Evolutionary conservation across 108 stramenopile species (phyloP).

Genomic region (Cyclotella cryptica): DNA sequence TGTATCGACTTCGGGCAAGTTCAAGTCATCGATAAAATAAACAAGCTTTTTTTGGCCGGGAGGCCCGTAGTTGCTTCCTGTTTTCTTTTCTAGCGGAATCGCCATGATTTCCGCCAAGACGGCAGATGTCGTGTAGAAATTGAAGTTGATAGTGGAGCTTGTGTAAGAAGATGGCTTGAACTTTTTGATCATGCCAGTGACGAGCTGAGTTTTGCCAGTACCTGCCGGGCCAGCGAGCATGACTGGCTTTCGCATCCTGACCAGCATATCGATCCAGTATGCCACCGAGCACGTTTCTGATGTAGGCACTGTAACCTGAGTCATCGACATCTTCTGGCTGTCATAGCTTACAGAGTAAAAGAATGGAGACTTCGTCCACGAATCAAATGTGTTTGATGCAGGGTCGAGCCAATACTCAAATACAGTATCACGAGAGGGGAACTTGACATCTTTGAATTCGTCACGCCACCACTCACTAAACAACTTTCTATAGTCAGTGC

Average conservation of each 20-base stretch:
- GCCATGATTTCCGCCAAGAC: constrained; percentile 55
- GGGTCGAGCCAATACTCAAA: constrained; percentile 90
- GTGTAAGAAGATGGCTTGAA: constrained; percentile 18
- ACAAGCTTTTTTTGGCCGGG: constrained; percentile 62
- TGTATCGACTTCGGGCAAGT: constrained; percentile 74
- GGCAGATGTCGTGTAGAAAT: constrained; percentile 62
- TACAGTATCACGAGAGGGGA: constrained; percentile 82
- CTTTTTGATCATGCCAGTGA: constrained; percentile 51
- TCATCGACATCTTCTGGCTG: constrained; percentile 44
- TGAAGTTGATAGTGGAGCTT: constrained; percentile 60
- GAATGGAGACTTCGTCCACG: constrained; percentile 72
- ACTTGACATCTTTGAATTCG: constrained; percentile 78
- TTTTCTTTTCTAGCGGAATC: constrained; percentile 59
- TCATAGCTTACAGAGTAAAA: constrained; percentile 51
- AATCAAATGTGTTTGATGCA: constrained; percentile 65
- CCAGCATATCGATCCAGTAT: constrained; percentile 63
- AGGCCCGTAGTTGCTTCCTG: constrained; percentile 63
- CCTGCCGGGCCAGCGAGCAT: constrained; percentile 79
- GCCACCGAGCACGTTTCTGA: constrained; percentile 68
- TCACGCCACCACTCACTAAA: constrained; percentile 81
- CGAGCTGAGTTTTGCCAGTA: constrained; percentile 72
- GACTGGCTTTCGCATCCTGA: constrained; percentile 51
- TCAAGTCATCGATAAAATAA: constrained; percentile 81
- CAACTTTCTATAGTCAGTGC: constrained; percentile 78
- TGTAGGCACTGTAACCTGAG: constrained; percentile 51